phyloP scores from a whole-genome alignment of 192 early-diverging fungal species.

The Glomus cerebriforme region DNA sequence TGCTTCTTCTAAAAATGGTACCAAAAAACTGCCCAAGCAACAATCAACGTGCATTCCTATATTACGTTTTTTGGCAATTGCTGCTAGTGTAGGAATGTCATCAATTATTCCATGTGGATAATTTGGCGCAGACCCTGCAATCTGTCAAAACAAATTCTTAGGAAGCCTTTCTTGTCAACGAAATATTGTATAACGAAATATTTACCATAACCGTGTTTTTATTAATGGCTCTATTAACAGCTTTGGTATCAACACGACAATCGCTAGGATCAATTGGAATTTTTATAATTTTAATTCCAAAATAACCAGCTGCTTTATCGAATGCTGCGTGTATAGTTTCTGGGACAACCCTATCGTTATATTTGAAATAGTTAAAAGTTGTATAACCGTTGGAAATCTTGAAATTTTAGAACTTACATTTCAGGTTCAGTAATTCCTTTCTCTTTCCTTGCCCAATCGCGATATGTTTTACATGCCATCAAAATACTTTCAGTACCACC shows the following conservation, averaged over 20 bases:
- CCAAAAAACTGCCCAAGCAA: slow-evolving; percentile 94
- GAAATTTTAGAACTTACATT: slow-evolving; percentile 62
- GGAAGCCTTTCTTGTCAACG: not conserved
- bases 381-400: not conserved
- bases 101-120: slow-evolving; percentile 95
- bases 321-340: slow-evolving; percentile 95
- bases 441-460: slow-evolving; percentile 76
- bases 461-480: slow-evolving; percentile 94
- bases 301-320: slow-evolving; percentile 92
- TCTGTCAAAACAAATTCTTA: slow-evolving; percentile 34
- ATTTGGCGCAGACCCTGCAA: slow-evolving; percentile 89
- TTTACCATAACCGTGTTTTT: slow-evolving; percentile 84
- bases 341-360: slow-evolving; percentile 70
- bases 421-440: slow-evolving; percentile 88
- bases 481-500: slow-evolving; percentile 95
- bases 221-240: slow-evolving; percentile 80
- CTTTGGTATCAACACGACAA: slow-evolving; percentile 73
- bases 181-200: not conserved
- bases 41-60: slow-evolving; percentile 94
- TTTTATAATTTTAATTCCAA: slow-evolving; percentile 84
- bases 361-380: not conserved
- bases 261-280: slow-evolving; percentile 81
- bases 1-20: slow-evolving; percentile 92
- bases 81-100: slow-evolving; percentile 78
- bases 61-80: slow-evolving; percentile 76